phyloP scores from a whole-genome alignment of 352 stramenopile genomes.

The Pythium folliculosum region DNA sequence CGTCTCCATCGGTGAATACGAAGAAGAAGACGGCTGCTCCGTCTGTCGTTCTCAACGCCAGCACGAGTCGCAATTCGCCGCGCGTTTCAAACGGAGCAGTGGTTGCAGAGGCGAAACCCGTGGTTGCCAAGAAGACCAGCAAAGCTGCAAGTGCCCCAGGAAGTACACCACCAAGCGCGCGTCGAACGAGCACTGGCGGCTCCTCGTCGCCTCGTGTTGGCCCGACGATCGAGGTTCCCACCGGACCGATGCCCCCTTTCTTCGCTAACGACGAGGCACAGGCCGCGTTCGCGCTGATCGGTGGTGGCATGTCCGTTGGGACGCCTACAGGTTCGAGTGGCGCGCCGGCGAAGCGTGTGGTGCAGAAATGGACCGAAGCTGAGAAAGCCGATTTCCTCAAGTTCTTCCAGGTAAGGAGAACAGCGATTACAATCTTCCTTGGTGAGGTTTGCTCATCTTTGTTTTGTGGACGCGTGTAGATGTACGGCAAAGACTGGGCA shows the following conservation, averaged over 20 bases:
- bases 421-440: neutral
- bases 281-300: conserved; percentile 24
- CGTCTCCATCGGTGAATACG: conserved; percentile 12
- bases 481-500: conserved; percentile 89
- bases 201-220: conserved; percentile 27
- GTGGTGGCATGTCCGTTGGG: conserved; percentile 17
- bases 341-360: conserved; percentile 67
- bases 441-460: neutral
- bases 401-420: conserved; percentile 73
- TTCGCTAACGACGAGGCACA: conserved; percentile 28
- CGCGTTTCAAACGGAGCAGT: conserved; percentile 9
- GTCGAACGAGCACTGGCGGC: conserved; percentile 15
- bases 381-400: conserved; percentile 90
- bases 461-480: conserved; percentile 22
- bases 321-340: conserved; percentile 28
- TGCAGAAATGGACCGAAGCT: conserved; percentile 90
- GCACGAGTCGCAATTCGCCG: conserved; percentile 25
- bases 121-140: conserved; percentile 19
- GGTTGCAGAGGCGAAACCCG: conserved; percentile 20
- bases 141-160: conserved; percentile 13
- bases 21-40: conserved; percentile 31
- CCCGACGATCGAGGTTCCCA: conserved; percentile 27
- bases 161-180: conserved; percentile 10
- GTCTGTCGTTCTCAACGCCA: conserved; percentile 7
- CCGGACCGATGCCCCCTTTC: conserved; percentile 14